These are phyloP conservation scores for Venturia oleaginea DNA, from an alignment of 2,329 filamentous ascomycete species.

Conservation along the genomic window DNA sequence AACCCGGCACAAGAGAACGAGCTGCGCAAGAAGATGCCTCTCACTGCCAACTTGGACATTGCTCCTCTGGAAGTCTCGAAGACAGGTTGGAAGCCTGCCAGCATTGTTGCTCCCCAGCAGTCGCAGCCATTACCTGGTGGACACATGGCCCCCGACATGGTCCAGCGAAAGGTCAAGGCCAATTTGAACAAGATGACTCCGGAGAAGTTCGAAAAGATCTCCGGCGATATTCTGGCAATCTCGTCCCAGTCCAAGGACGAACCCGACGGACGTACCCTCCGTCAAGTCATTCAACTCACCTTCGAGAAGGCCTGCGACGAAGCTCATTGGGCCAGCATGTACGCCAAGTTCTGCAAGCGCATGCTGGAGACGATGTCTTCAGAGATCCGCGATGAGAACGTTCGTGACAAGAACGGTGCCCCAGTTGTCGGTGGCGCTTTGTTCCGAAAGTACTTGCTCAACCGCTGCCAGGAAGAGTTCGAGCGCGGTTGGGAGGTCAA, in stretches of 20 bases:
- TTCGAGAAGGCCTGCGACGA: conserved; percentile 99
- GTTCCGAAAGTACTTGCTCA: conserved; percentile 97
- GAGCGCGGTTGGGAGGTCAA: conserved; percentile 95
- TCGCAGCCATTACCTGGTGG: conserved; percentile 28
- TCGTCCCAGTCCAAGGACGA: conserved; percentile 94
- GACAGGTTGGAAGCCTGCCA: conserved; percentile 85
- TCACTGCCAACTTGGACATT: conserved; percentile 73
- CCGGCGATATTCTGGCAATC: conserved; percentile 86
- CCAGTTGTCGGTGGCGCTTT: conserved; percentile 86
- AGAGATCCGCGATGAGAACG: conserved; percentile 91
- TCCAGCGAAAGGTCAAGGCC: conserved; percentile 98
- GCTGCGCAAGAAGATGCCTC: conserved; percentile 78
- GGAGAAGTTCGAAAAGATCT: conserved; percentile 95
- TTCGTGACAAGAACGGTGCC: conserved; percentile 80
- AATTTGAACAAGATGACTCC: conserved; percentile 99
- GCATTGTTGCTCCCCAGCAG: conserved; percentile 37
- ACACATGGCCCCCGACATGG: conserved; percentile 79
- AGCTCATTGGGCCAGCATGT: conserved; percentile 97
- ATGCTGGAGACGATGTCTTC: conserved; percentile 94
- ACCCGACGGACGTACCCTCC: conserved; percentile 82
- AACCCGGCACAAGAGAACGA: conserved; percentile 54
- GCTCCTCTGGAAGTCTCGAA: conserved; percentile 65
- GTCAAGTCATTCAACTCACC: conserved; percentile 96
- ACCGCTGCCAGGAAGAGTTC: conserved; percentile 97
- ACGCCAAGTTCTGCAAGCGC: conserved; percentile 94